These are phyloP conservation scores for Magnusiomyces tetraspermus DNA, from an alignment of 1,139 yeast genomes.

Conservation along the genomic window DNA sequence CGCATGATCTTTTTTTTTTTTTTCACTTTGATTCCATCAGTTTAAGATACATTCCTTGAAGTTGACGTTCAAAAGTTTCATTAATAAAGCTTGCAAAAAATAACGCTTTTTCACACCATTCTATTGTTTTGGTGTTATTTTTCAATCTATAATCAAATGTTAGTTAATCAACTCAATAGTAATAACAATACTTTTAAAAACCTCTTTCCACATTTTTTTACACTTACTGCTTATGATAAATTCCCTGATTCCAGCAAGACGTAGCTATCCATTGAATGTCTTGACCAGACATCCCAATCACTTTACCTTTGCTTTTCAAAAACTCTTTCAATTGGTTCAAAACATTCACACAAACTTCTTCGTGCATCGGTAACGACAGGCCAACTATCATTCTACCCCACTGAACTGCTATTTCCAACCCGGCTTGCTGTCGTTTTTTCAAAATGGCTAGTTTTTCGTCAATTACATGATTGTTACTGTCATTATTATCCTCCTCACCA, in stretches of 20 bases:
- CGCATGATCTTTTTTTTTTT: background rate
- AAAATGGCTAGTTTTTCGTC: background rate
- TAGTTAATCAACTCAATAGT: background rate
- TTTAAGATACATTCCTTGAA: constrained; percentile 14
- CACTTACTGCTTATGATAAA: constrained; percentile 15
- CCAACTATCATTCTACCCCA: constrained; percentile 15
- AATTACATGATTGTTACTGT: background rate
- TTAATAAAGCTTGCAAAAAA: constrained; percentile 14
- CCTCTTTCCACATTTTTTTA: background rate
- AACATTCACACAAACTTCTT: constrained; percentile 11
- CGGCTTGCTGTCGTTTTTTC: background rate
- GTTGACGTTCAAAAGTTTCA: constrained; percentile 16
- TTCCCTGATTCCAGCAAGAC: constrained; percentile 17
- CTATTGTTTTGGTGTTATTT: constrained; percentile 12
- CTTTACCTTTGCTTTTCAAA: constrained; percentile 7
- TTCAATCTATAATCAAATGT: constrained; percentile 8
- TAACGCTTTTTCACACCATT: constrained; percentile 16
- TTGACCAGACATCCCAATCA: constrained; percentile 10
- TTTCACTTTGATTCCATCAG: constrained; percentile 6
- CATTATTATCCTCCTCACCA: background rate
- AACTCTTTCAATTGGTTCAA: constrained; percentile 12
- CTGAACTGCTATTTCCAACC: constrained; percentile 7
- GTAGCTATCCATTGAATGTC: constrained; percentile 17
- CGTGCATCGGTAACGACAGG: constrained; percentile 12
- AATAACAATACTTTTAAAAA: background rate